Base-by-base conservation (phyloP, 441 rosid genomes). In the Erodium trifolium region DNA sequence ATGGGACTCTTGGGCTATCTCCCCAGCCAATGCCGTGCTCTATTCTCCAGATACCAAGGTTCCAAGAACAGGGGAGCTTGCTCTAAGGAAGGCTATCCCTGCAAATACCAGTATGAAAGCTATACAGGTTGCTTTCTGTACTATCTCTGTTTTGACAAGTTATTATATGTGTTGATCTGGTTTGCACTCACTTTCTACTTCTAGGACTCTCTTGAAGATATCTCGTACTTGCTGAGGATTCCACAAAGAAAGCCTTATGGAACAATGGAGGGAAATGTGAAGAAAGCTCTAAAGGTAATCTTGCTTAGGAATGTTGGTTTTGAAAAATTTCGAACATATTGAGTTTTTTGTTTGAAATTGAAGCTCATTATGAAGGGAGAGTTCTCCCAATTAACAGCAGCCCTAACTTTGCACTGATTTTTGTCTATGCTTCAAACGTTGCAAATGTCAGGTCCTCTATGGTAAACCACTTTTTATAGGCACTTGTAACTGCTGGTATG, bases 161-260 rank as follows among this genome's bases (percentile, higher is more conserved):
- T 37, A 13, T 31, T 13, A 68, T 68, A 5, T 63, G 57, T 37
- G 3, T 19, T 69, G 29, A 76, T 47, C 75, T 63, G 67, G 68
- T 72, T 49, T 18, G 13, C 9, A 67, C 55, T 71, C 66, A 65
- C 64, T 67, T 66, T 72, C 65, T 78, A 27, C 74, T 70, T 71
- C 29, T 79, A 93, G 98, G 84, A 81, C 72, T 83, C 97, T 11
- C 77, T 93, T 80, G 98, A 91, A 79, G 98, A 93, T 72, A 82
- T 91, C 70, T 93, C 97, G 8, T 91, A 87, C 75, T 83, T 93
- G 85, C 82, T 91, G 13, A 88, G 96, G 75, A 93, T 93, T 79
- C 97, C 99, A 5, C 99, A 93, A 72, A 85, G 99, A 75, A 93
- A 93, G 79, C 97, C 99, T 71, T 93, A 88, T 27, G 93, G 97